A percentile compares a stretch with the other conserved stretches of the same genome.
Evolutionary conservation across 2,329 filamentous ascomycete genomes (phyloP).

Genomic region (Trichoderma atrobrunneum): DNA sequence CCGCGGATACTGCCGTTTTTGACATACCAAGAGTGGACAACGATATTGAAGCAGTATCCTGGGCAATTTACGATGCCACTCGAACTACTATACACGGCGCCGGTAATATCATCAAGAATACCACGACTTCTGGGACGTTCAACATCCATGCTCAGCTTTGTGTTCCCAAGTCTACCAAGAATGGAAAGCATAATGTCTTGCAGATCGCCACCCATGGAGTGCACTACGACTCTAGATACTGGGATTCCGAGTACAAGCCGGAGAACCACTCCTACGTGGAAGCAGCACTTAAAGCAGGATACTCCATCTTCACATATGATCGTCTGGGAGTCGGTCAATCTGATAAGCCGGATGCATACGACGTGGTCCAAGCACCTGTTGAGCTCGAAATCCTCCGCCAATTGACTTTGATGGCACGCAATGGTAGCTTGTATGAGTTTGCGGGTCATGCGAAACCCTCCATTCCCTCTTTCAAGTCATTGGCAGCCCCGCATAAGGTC

Average conservation of each 20-base stretch:
- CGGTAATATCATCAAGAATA: slow-evolving; percentile 5
- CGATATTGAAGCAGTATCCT: slow-evolving; percentile 5
- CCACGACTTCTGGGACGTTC: not conserved
- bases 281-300: slow-evolving; percentile 5
- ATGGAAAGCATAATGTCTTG: not conserved
- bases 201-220: slow-evolving; percentile 13
- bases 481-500: not conserved
- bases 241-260: slow-evolving; percentile 10
- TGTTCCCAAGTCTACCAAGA: not conserved
- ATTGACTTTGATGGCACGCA: slow-evolving; percentile 10
- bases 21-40: slow-evolving; percentile 11
- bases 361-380: slow-evolving; percentile 3
- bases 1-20: not conserved
- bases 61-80: slow-evolving; percentile 10
- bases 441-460: not conserved
- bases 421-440: slow-evolving; percentile 10
- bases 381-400: slow-evolving; percentile 11
- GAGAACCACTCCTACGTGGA: slow-evolving; percentile 14
- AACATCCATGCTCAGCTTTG: slow-evolving; percentile 10
- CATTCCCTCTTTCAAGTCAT: not conserved
- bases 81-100: not conserved
- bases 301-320: slow-evolving; percentile 4
- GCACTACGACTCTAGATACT: slow-evolving; percentile 13
- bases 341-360: slow-evolving; percentile 5
- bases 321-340: slow-evolving; percentile 9